Conservation (phyloP, 2,329 filamentous ascomycete species). For the Paracoccidioides brasiliensis region DNA sequence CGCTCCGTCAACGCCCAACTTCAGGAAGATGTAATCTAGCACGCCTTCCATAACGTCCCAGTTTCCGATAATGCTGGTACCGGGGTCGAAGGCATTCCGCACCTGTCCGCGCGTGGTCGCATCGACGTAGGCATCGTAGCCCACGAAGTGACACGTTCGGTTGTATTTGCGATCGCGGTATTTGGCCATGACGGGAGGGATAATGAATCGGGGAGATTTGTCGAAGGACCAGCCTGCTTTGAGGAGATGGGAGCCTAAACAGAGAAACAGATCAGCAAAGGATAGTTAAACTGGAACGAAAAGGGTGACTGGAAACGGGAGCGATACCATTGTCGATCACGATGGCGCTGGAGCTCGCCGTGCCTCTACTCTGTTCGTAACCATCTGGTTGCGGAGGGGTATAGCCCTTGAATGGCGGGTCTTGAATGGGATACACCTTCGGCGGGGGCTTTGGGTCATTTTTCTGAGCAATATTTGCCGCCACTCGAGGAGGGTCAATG, state of each 20-base stretch:
- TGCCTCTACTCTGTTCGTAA: slow-evolving; percentile 52
- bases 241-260: slow-evolving; percentile 66
- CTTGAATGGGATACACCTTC: slow-evolving; percentile 40
- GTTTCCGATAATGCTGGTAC: slow-evolving; percentile 83
- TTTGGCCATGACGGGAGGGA: slow-evolving; percentile 85
- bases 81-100: slow-evolving; percentile 79
- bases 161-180: slow-evolving; percentile 90
- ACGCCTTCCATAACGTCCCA: slow-evolving; percentile 97
- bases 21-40: slow-evolving; percentile 87
- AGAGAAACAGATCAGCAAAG: neutral
- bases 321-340: slow-evolving; percentile 87
- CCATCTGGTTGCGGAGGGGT: slow-evolving; percentile 51
- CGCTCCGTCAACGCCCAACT: slow-evolving; percentile 65
- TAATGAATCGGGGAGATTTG: slow-evolving; percentile 58
- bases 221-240: slow-evolving; percentile 97
- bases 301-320: neutral
- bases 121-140: slow-evolving; percentile 85
- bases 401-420: slow-evolving; percentile 49
- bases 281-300: neutral
- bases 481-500: slow-evolving; percentile 25
- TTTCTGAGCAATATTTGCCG: slow-evolving; percentile 32
- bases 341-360: slow-evolving; percentile 56
- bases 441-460: slow-evolving; percentile 43
- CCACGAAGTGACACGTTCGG: slow-evolving; percentile 84
- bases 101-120: slow-evolving; percentile 85